Evolutionary conservation across 805 yeast species (phyloP).

Genomic region (Komagataella populi): DNA sequence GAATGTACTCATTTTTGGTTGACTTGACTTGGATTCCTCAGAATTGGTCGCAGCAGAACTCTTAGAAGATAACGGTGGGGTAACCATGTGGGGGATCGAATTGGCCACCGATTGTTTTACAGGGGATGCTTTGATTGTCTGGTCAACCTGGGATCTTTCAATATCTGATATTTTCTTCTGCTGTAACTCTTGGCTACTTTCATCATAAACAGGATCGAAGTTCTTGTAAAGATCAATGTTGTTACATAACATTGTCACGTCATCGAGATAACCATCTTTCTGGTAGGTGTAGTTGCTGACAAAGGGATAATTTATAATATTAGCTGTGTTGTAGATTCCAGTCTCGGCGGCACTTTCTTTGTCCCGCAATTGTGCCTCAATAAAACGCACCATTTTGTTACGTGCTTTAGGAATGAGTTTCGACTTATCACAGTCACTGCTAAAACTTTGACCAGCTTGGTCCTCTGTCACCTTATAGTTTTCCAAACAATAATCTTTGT

Average conservation of each 20-base stretch:
- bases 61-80: conserved; percentile 3
- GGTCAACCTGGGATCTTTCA: neutral
- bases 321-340: conserved; percentile 3
- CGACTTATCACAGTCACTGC: conserved; percentile 1
- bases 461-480: conserved; percentile 4
- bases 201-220: conserved; percentile 1
- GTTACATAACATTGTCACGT: conserved; percentile 33
- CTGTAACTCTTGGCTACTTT: conserved; percentile 9
- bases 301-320: conserved; percentile 32
- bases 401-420: neutral
- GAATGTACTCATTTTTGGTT: neutral
- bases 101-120: neutral
- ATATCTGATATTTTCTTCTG: conserved; percentile 5
- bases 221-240: conserved; percentile 32
- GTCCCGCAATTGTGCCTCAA: conserved; percentile 11
- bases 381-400: conserved; percentile 9
- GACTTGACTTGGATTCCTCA: neutral
- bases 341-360: neutral
- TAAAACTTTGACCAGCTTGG: neutral
- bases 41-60: neutral
- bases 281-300: conserved; percentile 38
- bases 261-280: conserved; percentile 31
- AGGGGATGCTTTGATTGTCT: neutral
- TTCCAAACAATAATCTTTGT: conserved; percentile 19
- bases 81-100: neutral